These are phyloP conservation scores for Heliamphora pulchella DNA, from an alignment of 179 eudicot genomes.

Conservation along the genomic window DNA sequence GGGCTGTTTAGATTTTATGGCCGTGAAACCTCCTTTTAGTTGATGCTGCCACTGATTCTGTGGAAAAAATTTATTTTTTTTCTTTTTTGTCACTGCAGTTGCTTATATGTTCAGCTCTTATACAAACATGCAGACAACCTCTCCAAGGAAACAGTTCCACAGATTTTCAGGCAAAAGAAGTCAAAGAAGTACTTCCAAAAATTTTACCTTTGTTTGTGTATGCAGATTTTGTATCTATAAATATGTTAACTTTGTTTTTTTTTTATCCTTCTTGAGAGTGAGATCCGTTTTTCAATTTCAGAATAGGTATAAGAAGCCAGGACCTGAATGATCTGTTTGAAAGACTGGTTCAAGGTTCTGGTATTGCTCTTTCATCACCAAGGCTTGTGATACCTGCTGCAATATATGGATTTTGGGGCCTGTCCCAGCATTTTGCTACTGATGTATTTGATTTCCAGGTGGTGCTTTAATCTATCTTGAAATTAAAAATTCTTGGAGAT, in stretches of 20 bases:
- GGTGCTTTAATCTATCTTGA: neutral
- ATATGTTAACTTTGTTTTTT: too few species aligned
- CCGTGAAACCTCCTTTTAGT: neutral
- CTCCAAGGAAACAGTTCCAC: constrained; percentile 63
- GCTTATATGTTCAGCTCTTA: constrained; percentile 70
- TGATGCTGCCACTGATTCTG: neutral
- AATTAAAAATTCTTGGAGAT: neutral
- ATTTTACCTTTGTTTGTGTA: constrained; percentile 2
- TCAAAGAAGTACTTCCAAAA: constrained; percentile 47
- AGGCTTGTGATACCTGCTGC: constrained; percentile 86
- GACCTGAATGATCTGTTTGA: constrained; percentile 59
- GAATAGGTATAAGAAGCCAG: constrained; percentile 86
- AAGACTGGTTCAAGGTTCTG: constrained; percentile 57
- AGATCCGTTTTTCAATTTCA: constrained; percentile 16
- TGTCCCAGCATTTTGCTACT: constrained; percentile 52
- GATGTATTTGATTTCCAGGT: constrained; percentile 87
- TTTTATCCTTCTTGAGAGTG: constrained; percentile 11
- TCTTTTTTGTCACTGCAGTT: constrained; percentile 40
- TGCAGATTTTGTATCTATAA: neutral
- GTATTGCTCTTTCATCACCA: constrained; percentile 85
- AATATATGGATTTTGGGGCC: constrained; percentile 75
- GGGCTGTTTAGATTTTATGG: neutral
- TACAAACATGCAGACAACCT: constrained; percentile 62
- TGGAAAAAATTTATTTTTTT: neutral
- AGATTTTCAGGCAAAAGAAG: constrained; percentile 66